A percentile compares a stretch with the other conserved stretches of the same genome.
Conservation (phyloP, 2,329 filamentous ascomycete genomes). For the Fusarium foetens region DNA sequence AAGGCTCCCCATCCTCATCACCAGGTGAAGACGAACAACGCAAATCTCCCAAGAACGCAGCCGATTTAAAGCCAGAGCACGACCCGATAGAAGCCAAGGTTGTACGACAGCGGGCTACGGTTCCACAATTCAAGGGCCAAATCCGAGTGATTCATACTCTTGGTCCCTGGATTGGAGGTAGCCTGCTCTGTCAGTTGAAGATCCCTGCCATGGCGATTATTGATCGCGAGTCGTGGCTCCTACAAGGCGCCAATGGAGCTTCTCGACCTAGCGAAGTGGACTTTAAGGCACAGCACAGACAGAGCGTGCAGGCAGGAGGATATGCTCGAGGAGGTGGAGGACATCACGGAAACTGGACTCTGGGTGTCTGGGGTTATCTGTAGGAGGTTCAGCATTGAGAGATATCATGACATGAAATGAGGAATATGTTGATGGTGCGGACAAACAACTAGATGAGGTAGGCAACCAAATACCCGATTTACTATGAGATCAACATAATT, state of each 20-base stretch:
- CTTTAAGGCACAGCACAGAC: slow-evolving; percentile 66
- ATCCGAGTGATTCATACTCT: slow-evolving; percentile 75
- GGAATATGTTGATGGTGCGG: neutral
- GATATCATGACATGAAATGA: slow-evolving; percentile 13
- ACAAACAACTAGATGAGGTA: neutral
- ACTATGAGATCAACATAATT: neutral
- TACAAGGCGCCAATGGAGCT: slow-evolving; percentile 72
- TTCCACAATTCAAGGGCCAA: slow-evolving; percentile 63
- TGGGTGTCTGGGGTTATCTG: slow-evolving; percentile 69
- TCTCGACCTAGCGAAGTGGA: slow-evolving; percentile 69
- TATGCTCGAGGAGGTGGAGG: slow-evolving; percentile 52
- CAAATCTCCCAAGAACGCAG: slow-evolving; percentile 33
- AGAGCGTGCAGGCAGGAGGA: slow-evolving; percentile 70
- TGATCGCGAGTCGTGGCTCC: slow-evolving; percentile 76
- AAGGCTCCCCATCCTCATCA: slow-evolving; percentile 37
- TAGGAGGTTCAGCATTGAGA: slow-evolving; percentile 38
- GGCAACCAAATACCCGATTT: slow-evolving; percentile 28
- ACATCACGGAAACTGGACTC: slow-evolving; percentile 65
- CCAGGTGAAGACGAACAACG: slow-evolving; percentile 42
- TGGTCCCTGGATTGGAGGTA: slow-evolving; percentile 80
- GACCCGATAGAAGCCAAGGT: slow-evolving; percentile 53
- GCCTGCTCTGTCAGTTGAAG: slow-evolving; percentile 74
- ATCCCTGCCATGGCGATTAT: slow-evolving; percentile 75
- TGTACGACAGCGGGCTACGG: slow-evolving; percentile 46
- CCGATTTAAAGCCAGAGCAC: slow-evolving; percentile 40